These are phyloP conservation scores for Dactylonectria estremocensis DNA, from an alignment of 2,329 filamentous ascomycete species.

Conservation along the genomic window DNA sequence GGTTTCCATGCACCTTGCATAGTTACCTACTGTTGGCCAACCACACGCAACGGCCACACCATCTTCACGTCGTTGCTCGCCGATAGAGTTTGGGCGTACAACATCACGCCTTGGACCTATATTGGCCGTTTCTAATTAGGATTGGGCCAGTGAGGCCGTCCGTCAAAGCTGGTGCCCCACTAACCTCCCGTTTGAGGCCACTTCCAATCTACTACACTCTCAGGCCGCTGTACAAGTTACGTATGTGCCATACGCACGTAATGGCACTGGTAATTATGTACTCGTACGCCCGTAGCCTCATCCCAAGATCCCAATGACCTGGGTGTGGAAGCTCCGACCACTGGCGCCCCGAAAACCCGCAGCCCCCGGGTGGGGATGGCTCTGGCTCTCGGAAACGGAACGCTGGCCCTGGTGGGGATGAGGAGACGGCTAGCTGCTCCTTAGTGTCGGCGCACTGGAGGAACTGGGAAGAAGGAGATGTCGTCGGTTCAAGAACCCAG, in stretches of 20 bases:
- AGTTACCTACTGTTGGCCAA: slow-evolving; percentile 10
- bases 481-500: neutral
- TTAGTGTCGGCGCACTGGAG: slow-evolving; percentile 13
- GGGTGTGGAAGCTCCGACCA: slow-evolving; percentile 11
- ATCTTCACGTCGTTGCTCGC: slow-evolving; percentile 12
- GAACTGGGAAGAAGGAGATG: neutral
- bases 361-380: slow-evolving; percentile 18
- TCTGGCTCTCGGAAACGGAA: slow-evolving; percentile 12
- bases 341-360: slow-evolving; percentile 10
- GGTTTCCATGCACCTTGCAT: neutral
- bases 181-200: neutral
- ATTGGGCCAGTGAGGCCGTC: slow-evolving; percentile 9
- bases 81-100: slow-evolving; percentile 29
- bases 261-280: neutral
- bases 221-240: neutral
- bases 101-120: slow-evolving; percentile 6
- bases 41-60: slow-evolving; percentile 19
- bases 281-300: neutral
- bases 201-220: neutral
- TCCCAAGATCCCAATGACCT: slow-evolving; percentile 4
- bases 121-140: neutral
- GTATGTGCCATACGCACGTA: neutral
- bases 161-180: neutral
- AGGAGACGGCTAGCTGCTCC: slow-evolving; percentile 2
- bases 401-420: slow-evolving; percentile 14